A percentile compares a stretch with the other conserved stretches of the same genome.
These are phyloP conservation scores for Dysphania ambrosioides DNA, from an alignment of 148 eudicot species.

Conservation along the genomic window DNA sequence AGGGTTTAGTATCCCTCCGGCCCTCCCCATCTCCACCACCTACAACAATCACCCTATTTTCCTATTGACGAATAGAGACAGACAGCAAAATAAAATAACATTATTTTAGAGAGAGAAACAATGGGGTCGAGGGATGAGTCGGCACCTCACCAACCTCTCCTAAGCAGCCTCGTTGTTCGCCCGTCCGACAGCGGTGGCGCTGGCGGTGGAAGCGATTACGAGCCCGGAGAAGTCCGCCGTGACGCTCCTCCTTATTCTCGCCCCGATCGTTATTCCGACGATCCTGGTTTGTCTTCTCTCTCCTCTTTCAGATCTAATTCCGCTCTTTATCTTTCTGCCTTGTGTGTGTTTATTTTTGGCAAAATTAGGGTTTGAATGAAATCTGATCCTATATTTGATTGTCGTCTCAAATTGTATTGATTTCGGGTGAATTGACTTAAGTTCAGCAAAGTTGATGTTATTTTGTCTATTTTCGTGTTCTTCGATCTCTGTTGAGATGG, in stretches of 20 bases:
- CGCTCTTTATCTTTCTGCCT: background rate
- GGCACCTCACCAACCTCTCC: constrained; percentile 70
- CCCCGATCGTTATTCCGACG: constrained; percentile 55
- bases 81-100: too few relatives aligned
- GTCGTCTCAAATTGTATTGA: too few relatives aligned
- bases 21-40: background rate
- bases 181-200: constrained; percentile 57
- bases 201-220: constrained; percentile 70
- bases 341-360: too few relatives aligned
- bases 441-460: background rate
- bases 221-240: constrained; percentile 88
- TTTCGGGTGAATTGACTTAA: too few relatives aligned
- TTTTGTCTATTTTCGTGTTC: background rate
- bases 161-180: constrained; percentile 90
- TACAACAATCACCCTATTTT: background rate
- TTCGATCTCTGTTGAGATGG: background rate
- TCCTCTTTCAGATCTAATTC: background rate
- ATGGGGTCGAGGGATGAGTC: constrained; percentile 75
- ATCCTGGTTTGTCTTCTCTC: constrained; percentile 44
- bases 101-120: background rate
- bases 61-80: constrained; percentile 1
- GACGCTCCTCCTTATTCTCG: constrained; percentile 65
- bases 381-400: background rate
- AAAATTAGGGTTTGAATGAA: background rate
- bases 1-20: constrained; percentile 22